phyloP scores from a whole-genome alignment of 2,329 filamentous ascomycete genomes.

The Stagonosporopsis cucurbitacearum region DNA sequence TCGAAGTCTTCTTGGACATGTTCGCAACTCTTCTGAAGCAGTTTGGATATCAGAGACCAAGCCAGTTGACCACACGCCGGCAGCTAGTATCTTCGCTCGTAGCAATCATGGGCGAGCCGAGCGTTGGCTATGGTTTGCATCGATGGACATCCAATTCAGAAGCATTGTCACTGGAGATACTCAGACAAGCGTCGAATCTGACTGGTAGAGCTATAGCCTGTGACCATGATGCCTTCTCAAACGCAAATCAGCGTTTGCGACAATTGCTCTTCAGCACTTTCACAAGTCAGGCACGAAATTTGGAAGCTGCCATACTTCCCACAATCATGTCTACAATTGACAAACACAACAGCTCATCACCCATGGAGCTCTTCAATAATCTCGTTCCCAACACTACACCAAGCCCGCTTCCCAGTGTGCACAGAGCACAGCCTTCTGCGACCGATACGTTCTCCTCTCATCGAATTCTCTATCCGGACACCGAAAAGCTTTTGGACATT shows the following conservation, averaged over 20 bases:
- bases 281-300: conserved; percentile 40
- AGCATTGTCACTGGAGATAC: conserved; percentile 55
- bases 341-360: conserved; percentile 46
- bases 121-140: conserved; percentile 36
- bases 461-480: conserved; percentile 20
- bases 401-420: conserved; percentile 14
- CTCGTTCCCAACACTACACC: conserved; percentile 41
- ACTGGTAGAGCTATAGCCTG: conserved; percentile 36
- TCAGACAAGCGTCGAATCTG: conserved; percentile 50
- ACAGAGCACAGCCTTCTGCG: conserved; percentile 27
- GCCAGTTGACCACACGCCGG: conserved; percentile 23
- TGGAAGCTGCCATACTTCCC: conserved; percentile 35
- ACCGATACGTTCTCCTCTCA: conserved; percentile 31
- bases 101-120: conserved; percentile 48
- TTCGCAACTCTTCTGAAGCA: conserved; percentile 45
- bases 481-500: conserved; percentile 65
- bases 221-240: conserved; percentile 45
- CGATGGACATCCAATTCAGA: conserved; percentile 51
- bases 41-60: conserved; percentile 34
- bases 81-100: conserved; percentile 44
- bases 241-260: conserved; percentile 47
- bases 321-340: conserved; percentile 36
- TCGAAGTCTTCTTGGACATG: conserved; percentile 62
- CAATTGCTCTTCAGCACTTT: conserved; percentile 42
- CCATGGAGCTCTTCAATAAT: conserved; percentile 54